Conservation (phyloP, 805 yeast genomes). For the Geotrichum ghanense region DNA sequence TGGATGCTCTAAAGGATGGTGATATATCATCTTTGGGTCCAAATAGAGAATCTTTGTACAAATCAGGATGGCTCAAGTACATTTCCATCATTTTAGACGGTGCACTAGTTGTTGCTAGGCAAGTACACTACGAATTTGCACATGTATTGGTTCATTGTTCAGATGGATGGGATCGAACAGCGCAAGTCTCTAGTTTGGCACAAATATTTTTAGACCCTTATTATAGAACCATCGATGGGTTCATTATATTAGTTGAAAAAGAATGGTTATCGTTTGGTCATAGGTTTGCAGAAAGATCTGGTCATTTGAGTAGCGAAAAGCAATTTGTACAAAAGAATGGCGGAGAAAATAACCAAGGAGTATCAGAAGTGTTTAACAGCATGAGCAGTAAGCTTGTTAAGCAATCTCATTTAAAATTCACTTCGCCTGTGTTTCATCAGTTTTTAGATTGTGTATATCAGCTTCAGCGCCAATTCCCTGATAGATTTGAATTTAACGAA, state of each 20-base stretch:
- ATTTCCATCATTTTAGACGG: constrained; percentile 58
- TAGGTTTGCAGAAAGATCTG: constrained; percentile 72
- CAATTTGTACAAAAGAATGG: constrained; percentile 15
- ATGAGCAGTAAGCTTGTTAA: constrained; percentile 42
- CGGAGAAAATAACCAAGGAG: constrained; percentile 25
- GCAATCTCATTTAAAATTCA: constrained; percentile 40
- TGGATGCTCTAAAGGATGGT: constrained; percentile 52
- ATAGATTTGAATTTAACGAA: constrained; percentile 76
- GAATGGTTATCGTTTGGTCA: constrained; percentile 97
- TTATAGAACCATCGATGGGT: constrained; percentile 80
- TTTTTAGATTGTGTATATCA: constrained; percentile 87
- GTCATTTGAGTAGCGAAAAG: constrained; percentile 44
- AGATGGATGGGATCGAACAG: constrained; percentile 97
- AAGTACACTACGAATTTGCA: constrained; percentile 72
- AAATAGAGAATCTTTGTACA: constrained; percentile 44
- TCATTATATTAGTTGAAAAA: constrained; percentile 74
- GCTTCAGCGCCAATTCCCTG: constrained; percentile 56
- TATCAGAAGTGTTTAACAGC: constrained; percentile 35
- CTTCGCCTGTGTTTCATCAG: constrained; percentile 92
- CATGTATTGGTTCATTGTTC: constrained; percentile 88
- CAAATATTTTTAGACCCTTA: constrained; percentile 86
- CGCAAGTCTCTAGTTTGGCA: constrained; percentile 75
- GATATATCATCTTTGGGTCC: constrained; percentile 45
- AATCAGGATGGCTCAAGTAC: constrained; percentile 73
- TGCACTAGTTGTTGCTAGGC: constrained; percentile 65